phyloP scores from a whole-genome alignment of 192 early-diverging fungal species.

The Coemansia sp. region DNA sequence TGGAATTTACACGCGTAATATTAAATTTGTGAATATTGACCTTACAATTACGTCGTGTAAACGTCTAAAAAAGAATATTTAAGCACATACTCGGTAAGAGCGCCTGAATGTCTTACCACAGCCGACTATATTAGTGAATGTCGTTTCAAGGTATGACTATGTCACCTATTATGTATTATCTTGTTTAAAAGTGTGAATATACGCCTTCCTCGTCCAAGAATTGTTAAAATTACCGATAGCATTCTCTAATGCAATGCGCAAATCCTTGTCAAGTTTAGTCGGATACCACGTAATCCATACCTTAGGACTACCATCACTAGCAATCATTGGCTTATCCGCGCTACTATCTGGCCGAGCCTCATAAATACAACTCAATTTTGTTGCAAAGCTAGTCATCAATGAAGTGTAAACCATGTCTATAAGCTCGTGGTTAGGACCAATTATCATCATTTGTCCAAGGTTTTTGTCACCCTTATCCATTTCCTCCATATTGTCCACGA shows the following conservation, averaged over 20 bases:
- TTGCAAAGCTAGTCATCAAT: background rate
- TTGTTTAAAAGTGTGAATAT: background rate
- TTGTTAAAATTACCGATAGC: background rate
- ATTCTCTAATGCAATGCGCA: background rate
- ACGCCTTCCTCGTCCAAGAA: background rate
- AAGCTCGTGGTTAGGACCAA: background rate
- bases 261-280: background rate
- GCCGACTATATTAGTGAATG: background rate
- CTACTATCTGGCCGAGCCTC: background rate
- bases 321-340: background rate
- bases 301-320: background rate
- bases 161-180: background rate
- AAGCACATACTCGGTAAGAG: background rate
- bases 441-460: background rate
- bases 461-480: background rate
- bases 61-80: too few relatives aligned
- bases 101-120: background rate
- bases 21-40: too few relatives aligned
- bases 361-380: background rate
- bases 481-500: background rate
- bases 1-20: too few relatives aligned
- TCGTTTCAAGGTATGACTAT: background rate
- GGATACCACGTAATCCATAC: background rate
- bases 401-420: background rate
- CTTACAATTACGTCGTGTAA: too few relatives aligned